These are phyloP conservation scores for Geum urbanum DNA, from an alignment of 306 rosid species.

Conservation along the genomic window DNA sequence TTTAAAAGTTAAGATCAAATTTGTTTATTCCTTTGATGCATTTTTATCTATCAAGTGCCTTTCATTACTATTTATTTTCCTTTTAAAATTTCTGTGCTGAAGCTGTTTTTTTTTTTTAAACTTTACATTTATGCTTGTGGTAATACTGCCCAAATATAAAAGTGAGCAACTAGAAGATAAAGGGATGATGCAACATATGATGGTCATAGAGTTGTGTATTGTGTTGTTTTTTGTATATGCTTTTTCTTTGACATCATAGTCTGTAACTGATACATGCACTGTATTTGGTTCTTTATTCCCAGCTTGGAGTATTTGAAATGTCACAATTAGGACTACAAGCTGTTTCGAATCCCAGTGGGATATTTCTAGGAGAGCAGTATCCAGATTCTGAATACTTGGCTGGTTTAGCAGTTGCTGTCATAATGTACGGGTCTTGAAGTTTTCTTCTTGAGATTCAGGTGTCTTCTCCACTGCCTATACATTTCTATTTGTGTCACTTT, in stretches of 20 bases:
- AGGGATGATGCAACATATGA: neutral
- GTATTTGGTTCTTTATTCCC: conserved; percentile 23
- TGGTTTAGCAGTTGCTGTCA: conserved; percentile 78
- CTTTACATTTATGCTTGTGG: neutral
- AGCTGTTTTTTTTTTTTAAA: neutral
- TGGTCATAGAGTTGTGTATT: neutral
- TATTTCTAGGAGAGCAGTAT: conserved; percentile 68
- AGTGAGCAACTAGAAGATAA: neutral
- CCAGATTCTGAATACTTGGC: conserved; percentile 64
- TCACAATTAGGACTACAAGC: conserved; percentile 61
- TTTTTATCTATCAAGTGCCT: neutral
- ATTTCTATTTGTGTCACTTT: neutral
- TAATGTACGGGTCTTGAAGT: conserved; percentile 88
- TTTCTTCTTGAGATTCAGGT: conserved; percentile 95
- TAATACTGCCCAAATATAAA: neutral
- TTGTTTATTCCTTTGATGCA: neutral
- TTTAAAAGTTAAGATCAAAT: neutral
- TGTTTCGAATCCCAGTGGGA: conserved; percentile 69
- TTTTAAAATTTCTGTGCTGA: neutral
- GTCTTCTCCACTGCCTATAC: conserved; percentile 12
- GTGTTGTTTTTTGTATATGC: neutral
- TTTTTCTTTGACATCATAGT: neutral
- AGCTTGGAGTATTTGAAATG: conserved; percentile 94
- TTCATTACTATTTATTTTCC: neutral
- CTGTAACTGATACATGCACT: conserved; percentile 6